Base-by-base conservation (phyloP, 306 rosid species). In the Acacia confusa region DNA sequence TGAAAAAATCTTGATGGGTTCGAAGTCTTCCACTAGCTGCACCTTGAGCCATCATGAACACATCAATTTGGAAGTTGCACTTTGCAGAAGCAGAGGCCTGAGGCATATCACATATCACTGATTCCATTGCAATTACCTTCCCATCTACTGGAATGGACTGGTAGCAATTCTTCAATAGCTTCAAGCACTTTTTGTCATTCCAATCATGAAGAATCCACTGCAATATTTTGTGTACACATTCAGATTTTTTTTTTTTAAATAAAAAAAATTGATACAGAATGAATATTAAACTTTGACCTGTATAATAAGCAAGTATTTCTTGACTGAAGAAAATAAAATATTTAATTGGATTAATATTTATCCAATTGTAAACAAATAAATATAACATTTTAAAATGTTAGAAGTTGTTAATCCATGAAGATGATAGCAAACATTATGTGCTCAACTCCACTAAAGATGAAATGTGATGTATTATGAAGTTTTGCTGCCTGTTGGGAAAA, bases 31-130 rank as follows among this genome's bases (percentile, higher is more conserved):
- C 72, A 32, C 15, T 15, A 32, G 38, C 32, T 7, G 67, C 67
- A 61, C 12, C 71, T 66, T 66, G 71, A 36, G 71, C 15, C 71
- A 66, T 66, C 71, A 66, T 36, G 25, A 66, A 66, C 10, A 66
- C 71, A 66, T 66, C 71, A 7, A 16, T 66, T 66, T 17, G 12
- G 71, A 66, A 66, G 44, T 66, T 66, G 71, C 44, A 66, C 25
- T 66, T 65, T 34, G 70, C 44, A 32, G 44, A 65, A 65, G 71
- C 34, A 12, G 67, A 61, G 67, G 67, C 27, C 19, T 61, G 36
- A 61, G 67, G 67, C 67, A 61, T 61, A 13, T 25, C 36, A 24
- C 3, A 61, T 61, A 61, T 66, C 25, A 16, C 45, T 66, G 71
- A 34, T 34, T 66, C 71, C 71, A 66, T 36, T 16, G 71, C 45